Evolutionary conservation across 768 basidiomycete genomes (phyloP).

Genomic region (Lepiota subincarnata): DNA sequence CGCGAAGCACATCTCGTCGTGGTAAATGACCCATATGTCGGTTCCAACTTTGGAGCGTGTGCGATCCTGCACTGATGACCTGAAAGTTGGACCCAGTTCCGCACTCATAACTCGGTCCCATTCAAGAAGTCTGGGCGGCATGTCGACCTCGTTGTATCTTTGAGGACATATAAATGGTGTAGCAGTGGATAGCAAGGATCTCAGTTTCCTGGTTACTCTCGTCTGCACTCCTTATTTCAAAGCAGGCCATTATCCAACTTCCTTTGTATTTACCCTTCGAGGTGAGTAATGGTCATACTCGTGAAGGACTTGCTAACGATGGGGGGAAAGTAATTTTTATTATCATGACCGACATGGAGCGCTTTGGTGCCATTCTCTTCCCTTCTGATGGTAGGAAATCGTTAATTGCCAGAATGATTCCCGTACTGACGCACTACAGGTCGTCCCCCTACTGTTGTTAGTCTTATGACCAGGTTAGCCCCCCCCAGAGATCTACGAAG

Average conservation of each 20-base stretch:
- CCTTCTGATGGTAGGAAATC: constrained; percentile 56
- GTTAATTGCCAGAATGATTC: not conserved
- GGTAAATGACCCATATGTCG: constrained; percentile 8
- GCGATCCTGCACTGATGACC: constrained; percentile 10
- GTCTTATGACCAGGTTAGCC: constrained; percentile 67
- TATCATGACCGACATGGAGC: constrained; percentile 58
- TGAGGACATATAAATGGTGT: constrained; percentile 7
- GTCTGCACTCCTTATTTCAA: not conserved
- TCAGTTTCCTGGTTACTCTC: constrained; percentile 1
- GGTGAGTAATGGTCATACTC: not conserved
- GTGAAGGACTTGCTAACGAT: too few relatives aligned
- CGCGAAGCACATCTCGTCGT: not conserved
- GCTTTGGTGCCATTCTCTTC: constrained; percentile 72
- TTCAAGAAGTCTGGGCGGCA: constrained; percentile 7
- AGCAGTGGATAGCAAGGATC: not conserved
- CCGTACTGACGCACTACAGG: constrained; percentile 28
- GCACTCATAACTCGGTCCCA: not conserved
- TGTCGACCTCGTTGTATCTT: constrained; percentile 12
- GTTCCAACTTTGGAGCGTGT: not conserved
- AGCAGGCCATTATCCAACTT: not conserved
- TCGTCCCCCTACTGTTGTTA: constrained; percentile 67
- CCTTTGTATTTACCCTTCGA: not conserved
- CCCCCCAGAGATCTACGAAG: not conserved
- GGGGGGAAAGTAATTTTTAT: constrained; percentile 11
- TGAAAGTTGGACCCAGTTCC: constrained; percentile 3